These are phyloP conservation scores for Gillenia trifoliata DNA, from an alignment of 306 rosid species.

Conservation along the genomic window DNA sequence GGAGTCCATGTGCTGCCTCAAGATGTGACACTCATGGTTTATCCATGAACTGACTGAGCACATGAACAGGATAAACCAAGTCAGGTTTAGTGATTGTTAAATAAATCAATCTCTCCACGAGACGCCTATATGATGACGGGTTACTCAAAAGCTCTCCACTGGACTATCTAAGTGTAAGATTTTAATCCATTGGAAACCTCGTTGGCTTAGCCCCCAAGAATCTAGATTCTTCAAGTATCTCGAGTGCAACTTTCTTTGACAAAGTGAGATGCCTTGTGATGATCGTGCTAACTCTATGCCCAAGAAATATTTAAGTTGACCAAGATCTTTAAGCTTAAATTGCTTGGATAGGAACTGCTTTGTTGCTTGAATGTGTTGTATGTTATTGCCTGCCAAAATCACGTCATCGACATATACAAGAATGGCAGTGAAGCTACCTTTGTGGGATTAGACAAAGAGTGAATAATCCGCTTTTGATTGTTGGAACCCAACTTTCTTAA, in stretches of 20 bases:
- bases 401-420: not conserved
- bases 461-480: not conserved
- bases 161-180: not conserved
- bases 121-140: not conserved
- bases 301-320: not conserved
- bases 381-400: not conserved
- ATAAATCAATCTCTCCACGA: not conserved
- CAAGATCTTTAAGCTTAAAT: not conserved
- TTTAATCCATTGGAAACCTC: not conserved
- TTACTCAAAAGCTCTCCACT: not conserved
- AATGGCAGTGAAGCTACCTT: not conserved
- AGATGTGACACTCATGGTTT: not conserved
- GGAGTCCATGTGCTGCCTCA: not conserved
- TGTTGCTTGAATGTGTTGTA: not conserved
- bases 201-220: not conserved
- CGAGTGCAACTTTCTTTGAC: not conserved
- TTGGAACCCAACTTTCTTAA: not conserved
- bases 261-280: not conserved
- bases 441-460: too few relatives aligned
- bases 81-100: not conserved
- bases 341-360: not conserved
- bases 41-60: too few relatives aligned
- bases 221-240: not conserved
- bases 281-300: not conserved
- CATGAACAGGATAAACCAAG: not conserved